Conservation (phyloP, 208 protist genomes). For the Blechomonas ayalai region DNA sequence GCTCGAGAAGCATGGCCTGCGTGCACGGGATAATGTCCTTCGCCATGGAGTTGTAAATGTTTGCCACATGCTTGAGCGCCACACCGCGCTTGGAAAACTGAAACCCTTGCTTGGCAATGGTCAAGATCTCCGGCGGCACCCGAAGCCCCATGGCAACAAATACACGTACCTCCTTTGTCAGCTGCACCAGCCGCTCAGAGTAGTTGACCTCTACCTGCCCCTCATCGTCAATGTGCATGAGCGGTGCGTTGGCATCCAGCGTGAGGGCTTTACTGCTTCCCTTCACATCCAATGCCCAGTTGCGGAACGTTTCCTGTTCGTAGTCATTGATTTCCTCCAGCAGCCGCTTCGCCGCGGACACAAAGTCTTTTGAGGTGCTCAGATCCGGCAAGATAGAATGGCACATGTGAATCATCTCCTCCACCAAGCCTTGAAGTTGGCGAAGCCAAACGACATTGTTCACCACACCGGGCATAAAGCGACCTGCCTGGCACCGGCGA, state of each 20-base stretch:
- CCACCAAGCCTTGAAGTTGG: slow-evolving; percentile 64
- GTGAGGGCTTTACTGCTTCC: slow-evolving; percentile 58
- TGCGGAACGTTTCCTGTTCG: slow-evolving; percentile 73
- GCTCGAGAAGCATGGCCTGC: slow-evolving; percentile 85
- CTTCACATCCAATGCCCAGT: slow-evolving; percentile 75
- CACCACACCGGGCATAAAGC: slow-evolving; percentile 87
- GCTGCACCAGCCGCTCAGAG: slow-evolving; percentile 81
- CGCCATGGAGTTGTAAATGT: slow-evolving; percentile 90
- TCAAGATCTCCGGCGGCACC: slow-evolving; percentile 45
- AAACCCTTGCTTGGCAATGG: slow-evolving; percentile 66
- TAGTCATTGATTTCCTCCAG: slow-evolving; percentile 84
- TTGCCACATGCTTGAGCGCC: slow-evolving; percentile 88
- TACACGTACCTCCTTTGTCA: slow-evolving; percentile 86
- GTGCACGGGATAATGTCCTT: slow-evolving; percentile 88
- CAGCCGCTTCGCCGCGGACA: slow-evolving; percentile 36
- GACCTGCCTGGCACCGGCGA: slow-evolving; percentile 76
- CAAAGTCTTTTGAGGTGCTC: slow-evolving; percentile 51
- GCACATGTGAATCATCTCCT: slow-evolving; percentile 79
- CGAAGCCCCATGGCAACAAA: slow-evolving; percentile 68
- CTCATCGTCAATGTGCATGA: slow-evolving; percentile 80
- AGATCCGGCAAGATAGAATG: slow-evolving; percentile 72
- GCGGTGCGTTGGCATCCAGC: slow-evolving; percentile 69
- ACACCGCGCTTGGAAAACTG: slow-evolving; percentile 84
- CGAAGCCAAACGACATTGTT: slow-evolving; percentile 91
- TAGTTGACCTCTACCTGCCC: slow-evolving; percentile 87